Evolutionary conservation across 257 asterid genomes (phyloP), one percentile per base, ranked within the genome.

Genomic region (Verbascum thapsus): DNA sequence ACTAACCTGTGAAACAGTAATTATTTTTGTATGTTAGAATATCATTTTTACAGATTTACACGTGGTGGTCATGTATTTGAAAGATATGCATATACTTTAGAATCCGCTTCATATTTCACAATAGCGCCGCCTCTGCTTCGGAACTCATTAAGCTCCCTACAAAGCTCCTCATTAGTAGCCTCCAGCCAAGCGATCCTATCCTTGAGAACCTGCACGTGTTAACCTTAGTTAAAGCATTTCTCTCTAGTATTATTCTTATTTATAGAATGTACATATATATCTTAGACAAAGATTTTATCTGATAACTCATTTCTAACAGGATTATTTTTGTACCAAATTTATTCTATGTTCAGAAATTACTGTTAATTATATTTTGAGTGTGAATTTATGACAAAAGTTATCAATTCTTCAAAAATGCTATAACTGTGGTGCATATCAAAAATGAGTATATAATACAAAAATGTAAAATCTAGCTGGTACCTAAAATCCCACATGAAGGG

Each of bases 121-220:
- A 73, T 56, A 18, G 74, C 64, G 70, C 80, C 55, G 38, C 85
- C 77, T 73, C 82, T 76, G 62, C 61, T 74, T 8, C 96, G 98
- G 43, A 81, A 84, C 81, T 79, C 89, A 58, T 80, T 85, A 43
- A 94, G 85, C 80, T 94, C 96, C 45, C 88, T 81, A 66, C 82
- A 81, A 51, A 94, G 87, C 69, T 90, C 92, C 85, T 94, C 98
- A 54, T 94, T 94, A 48, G 78, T 80, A 32, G 95, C 78, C 82
- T 94, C 99, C 37, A 94, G 96, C 99, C 95, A 86, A 64, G 89
- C 71, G 74, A 94, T 81, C 73, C 82, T 81, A 18, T 94, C 96
- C 77, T 82, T 90, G 18, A 94, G 94, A 67, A 81, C 86, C 99
- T 94, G 83, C 78, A 82, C 39, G 11, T 53, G 37, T 72, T 42